Base-by-base conservation (phyloP, 106 monocot genomes). In the Platanthera guangdongensis region DNA sequence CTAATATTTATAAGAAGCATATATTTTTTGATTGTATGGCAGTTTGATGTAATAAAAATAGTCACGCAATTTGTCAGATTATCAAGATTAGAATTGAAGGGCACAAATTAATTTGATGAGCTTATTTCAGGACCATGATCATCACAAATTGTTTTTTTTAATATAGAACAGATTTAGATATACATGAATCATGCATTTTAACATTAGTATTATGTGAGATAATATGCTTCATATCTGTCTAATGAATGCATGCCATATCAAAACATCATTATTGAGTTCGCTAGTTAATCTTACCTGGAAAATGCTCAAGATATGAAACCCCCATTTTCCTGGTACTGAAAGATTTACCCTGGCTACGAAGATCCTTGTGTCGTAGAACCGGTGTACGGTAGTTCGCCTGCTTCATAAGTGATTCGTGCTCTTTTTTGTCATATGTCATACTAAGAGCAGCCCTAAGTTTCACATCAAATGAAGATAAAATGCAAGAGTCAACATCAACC, bases 241-340 rank as follows among this genome's bases (percentile, higher is more conserved):
- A 59, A n/a, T 59, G 22, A 11, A 67, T 22, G 9, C 7, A 30
- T 39, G 30, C 0, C 9, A 11, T 30, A 67, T 47, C 70, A 70
- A 47, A 70, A 14, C 47, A 7, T 70, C 6, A 16, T 39, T 15
- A 45, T 47, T 70, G 47, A 47, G 5, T 7, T 5, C 4, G 16
- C 7, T 70, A 16, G 9, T 76, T 15, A 63, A 46, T 60, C 12
- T 68, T 80, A 92, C 89, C 89, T 57, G 85, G 92, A 75, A 84
- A 83, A 70, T 89, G 79, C 74, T 88, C 88, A 77, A 92, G 82
- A 81, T 86, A 92, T 47, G 92, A 89, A 2, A 60, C 19, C 9
- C 83, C 85, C 45, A 68, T 49, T 70, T 78, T 68, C n/a, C 77
- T 39, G n/a, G 92, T 89, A 4, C 47, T 75, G 82, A 87, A 89